A percentile compares a stretch with the other conserved stretches of the same genome.
Conservation (phyloP, 257 asterid genomes). For the Leptodermis oblonga region DNA sequence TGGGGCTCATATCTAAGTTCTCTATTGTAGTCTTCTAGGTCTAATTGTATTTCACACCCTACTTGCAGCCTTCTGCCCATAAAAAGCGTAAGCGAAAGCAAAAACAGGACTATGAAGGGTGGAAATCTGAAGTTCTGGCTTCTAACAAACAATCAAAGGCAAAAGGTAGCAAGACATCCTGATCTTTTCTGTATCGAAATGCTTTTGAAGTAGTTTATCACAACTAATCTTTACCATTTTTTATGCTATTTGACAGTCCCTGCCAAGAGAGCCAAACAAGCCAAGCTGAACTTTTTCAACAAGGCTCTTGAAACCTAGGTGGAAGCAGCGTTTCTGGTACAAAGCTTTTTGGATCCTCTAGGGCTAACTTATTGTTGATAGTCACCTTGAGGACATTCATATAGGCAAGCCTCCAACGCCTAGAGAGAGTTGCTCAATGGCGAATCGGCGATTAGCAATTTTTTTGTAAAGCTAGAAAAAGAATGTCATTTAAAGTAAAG, state of each 20-base stretch:
- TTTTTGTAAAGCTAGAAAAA: background rate
- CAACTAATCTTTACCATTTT: slow-evolving; percentile 7
- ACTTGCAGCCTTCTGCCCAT: slow-evolving; percentile 65
- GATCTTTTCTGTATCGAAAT: background rate
- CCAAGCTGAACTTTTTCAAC: slow-evolving; percentile 54
- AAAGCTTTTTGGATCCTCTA: slow-evolving; percentile 3
- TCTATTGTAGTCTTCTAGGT: background rate
- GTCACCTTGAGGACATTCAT: background rate
- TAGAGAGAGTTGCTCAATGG: background rate
- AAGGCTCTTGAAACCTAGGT: slow-evolving; percentile 46
- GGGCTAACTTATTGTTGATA: background rate
- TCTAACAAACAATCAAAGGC: slow-evolving; percentile 44
- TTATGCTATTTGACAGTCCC: slow-evolving; percentile 37
- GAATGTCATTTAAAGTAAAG: background rate
- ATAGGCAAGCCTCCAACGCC: background rate
- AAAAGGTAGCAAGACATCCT: slow-evolving; percentile 38
- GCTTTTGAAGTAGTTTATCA: background rate
- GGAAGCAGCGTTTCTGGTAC: slow-evolving; percentile 1
- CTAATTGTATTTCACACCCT: background rate
- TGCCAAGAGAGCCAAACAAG: slow-evolving; percentile 55
- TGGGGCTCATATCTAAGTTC: background rate
- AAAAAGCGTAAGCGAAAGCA: slow-evolving; percentile 69
- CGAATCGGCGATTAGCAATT: background rate
- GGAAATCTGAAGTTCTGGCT: slow-evolving; percentile 73
- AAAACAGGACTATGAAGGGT: slow-evolving; percentile 43